Evolutionary conservation across 148 eudicot species (phyloP).

Genomic region (Persicaria maculosa): DNA sequence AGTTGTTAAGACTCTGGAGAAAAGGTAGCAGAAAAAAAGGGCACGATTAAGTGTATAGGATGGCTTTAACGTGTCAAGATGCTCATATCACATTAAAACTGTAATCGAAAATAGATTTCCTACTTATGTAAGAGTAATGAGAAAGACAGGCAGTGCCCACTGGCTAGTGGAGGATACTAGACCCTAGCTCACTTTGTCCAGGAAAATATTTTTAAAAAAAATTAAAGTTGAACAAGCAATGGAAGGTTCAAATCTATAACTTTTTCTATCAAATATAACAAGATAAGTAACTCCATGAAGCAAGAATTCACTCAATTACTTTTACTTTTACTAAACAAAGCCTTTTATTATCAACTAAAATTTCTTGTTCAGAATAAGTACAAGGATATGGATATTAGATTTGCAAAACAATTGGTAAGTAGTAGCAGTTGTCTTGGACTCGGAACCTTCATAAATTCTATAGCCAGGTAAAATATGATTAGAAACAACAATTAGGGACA

Average conservation of each 20-base stretch:
- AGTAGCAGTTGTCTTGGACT: neutral
- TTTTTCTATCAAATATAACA: neutral
- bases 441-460: neutral
- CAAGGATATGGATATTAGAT: neutral
- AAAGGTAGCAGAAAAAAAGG: neutral
- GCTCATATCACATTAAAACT: neutral
- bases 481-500: neutral
- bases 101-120: neutral
- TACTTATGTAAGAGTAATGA: neutral
- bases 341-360: neutral
- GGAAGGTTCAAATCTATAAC: neutral
- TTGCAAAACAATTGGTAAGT: neutral
- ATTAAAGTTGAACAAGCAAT: neutral
- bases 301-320: neutral
- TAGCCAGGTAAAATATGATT: neutral
- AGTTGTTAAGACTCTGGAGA: neutral
- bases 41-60: neutral
- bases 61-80: neutral
- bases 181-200: neutral
- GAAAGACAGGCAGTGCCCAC: neutral
- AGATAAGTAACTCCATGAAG: neutral
- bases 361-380: neutral
- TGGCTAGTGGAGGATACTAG: neutral
- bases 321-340: neutral
- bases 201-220: no score